Base-by-base conservation (phyloP, 257 asterid species). In the Anisodus tanguticus region DNA sequence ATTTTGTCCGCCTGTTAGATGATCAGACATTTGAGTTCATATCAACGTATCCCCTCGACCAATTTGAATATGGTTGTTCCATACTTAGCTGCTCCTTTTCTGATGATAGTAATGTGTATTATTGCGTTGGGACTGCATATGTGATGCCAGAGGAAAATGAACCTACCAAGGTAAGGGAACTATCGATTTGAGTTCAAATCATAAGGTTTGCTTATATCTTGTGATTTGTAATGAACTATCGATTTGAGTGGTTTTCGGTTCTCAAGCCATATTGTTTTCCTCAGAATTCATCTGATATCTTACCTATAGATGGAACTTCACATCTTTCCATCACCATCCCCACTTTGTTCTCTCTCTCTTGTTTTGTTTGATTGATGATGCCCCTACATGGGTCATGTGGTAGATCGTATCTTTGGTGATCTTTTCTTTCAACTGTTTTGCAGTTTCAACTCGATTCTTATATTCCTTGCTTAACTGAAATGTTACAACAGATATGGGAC, bases 111-210 rank as follows among this genome's bases (percentile, higher is more conserved):
- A 95, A 89, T 86, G 94, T 93, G 83, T 97, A 93, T 89, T 97
- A 97, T 86, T 95, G 99, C 39, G 90, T 95, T 70, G 99, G 99
- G 62, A 97, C 99, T 83, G 98, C 99, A 62, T 97, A 93, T 80
- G 99, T 95, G 22, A 90, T 95, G 93, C 95, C 98, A 2, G 98
- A 93, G 88, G 99, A 97, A 92, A 92, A 92, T 85, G 98, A 95
- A 85, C 98, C 98, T 53, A 85, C 96, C 87, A 95, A 97, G 97
- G 99, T 95, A 31, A 31, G 35, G 35, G 35, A 31, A 31, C 35
- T 31, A 31, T 31, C 35, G 35, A 31, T 31, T 31, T 31, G 35
- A 31, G 35, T 31, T 77, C 49, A 26, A 26, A 54, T 53, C 45
- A 54, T 15, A 53, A 26, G 49, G 9, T 53, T 77, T 53, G 49